A percentile compares a stretch with the other conserved stretches of the same genome.
Evolutionary conservation across 768 basidiomycete genomes (phyloP).

Genomic region (Grammothele lineata): DNA sequence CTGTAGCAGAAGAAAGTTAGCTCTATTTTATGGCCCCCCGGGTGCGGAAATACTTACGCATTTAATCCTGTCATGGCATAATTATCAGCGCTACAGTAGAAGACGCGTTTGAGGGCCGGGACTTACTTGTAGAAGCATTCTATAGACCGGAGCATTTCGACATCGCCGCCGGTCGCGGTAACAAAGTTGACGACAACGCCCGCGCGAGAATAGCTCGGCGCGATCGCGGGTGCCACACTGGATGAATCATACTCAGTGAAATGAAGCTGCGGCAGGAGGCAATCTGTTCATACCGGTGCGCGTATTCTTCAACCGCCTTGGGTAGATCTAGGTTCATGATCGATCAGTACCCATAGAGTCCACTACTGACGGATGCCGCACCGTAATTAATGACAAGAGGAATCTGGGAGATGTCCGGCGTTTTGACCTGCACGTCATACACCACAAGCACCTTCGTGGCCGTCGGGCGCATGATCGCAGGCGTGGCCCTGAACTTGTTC

Average conservation of each 20-base stretch:
- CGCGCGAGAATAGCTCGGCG: conserved; percentile 78
- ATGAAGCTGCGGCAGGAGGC: too few relatives aligned
- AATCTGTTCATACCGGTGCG: conserved; percentile 63
- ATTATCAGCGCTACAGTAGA: conserved; percentile 4
- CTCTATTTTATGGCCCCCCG: background rate
- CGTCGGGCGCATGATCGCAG: conserved; percentile 59
- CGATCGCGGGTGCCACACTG: conserved; percentile 84
- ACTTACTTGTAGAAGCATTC: conserved; percentile 96
- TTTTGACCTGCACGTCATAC: conserved; percentile 91
- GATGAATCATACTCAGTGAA: background rate
- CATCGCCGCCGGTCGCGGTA: conserved; percentile 95
- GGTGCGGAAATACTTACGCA: conserved; percentile 52
- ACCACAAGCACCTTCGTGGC: conserved; percentile 79
- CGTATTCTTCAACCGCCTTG: conserved; percentile 96
- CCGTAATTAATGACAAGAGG: conserved; percentile 96
- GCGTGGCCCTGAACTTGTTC: conserved; percentile 72
- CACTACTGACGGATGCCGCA: conserved; percentile 29
- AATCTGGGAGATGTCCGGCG: conserved; percentile 83
- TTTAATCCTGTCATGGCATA: conserved; percentile 44
- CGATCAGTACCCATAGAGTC: too few relatives aligned
- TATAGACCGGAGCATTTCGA: conserved; percentile 97
- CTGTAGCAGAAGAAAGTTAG: conserved; percentile 40
- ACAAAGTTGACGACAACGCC: conserved; percentile 96
- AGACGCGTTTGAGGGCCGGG: background rate
- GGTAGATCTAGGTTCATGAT: conserved; percentile 79